These are phyloP conservation scores for Perkinsus marinus DNA, from an alignment of 169 alveolate species.

Conservation along the genomic window DNA sequence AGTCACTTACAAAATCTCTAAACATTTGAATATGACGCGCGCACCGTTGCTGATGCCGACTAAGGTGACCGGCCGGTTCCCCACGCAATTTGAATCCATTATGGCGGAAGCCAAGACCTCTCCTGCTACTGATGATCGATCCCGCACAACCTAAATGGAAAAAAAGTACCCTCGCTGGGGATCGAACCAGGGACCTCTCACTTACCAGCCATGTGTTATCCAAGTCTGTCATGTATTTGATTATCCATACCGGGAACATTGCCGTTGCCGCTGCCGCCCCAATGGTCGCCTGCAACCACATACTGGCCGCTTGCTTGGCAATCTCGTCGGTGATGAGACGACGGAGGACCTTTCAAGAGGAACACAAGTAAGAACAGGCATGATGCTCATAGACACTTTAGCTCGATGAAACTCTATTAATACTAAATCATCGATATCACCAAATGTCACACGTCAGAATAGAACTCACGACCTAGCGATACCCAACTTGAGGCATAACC, in stretches of 20 bases:
- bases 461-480: too few species aligned
- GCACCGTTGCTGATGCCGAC: conserved; percentile 81
- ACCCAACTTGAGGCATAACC: too few species aligned
- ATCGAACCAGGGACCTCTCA: conserved; percentile 18
- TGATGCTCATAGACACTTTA: too few species aligned
- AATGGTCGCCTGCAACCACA: conserved; percentile 44
- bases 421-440: too few species aligned
- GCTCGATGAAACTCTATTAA: neutral
- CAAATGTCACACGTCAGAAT: too few species aligned
- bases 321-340: conserved; percentile 31
- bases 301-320: conserved; percentile 46
- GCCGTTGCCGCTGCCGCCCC: conserved; percentile 42
- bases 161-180: neutral
- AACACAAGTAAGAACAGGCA: neutral
- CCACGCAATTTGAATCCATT: conserved; percentile 43
- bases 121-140: conserved; percentile 73
- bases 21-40: conserved; percentile 60
- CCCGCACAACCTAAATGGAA: conserved; percentile 9
- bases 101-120: conserved; percentile 58
- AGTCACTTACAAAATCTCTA: conserved; percentile 49
- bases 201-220: conserved; percentile 68
- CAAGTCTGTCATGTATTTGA: conserved; percentile 63
- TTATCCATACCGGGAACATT: conserved; percentile 64
- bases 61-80: conserved; percentile 72
- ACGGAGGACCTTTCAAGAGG: neutral